Evolutionary conservation across 495 filamentous ascomycete genomes (phyloP).

Genomic region (Collariella sp.): DNA sequence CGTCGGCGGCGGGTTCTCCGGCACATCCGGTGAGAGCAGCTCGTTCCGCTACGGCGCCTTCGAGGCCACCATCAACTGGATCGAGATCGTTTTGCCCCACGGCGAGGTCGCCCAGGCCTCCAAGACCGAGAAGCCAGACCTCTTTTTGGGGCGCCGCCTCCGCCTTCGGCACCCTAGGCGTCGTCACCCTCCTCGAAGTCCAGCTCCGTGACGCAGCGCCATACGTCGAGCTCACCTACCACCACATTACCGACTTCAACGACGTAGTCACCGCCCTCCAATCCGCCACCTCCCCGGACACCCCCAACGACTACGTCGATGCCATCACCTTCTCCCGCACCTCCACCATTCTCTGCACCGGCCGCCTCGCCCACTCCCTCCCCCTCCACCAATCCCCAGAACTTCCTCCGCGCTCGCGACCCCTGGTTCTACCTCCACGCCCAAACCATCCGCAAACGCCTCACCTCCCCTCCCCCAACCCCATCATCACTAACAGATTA

Average conservation of each 20-base stretch:
- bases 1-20: constrained; percentile 53
- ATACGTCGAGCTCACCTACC: constrained; percentile 51
- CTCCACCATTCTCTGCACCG: constrained; percentile 47
- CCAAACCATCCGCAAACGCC: constrained; percentile 3
- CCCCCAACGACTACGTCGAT: constrained; percentile 38
- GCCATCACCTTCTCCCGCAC: constrained; percentile 43
- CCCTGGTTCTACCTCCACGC: constrained; percentile 50
- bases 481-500: constrained; percentile 31
- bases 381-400: constrained; percentile 24
- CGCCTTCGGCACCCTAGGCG: constrained; percentile 49
- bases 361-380: constrained; percentile 39
- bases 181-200: constrained; percentile 49
- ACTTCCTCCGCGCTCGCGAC: constrained; percentile 41
- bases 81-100: constrained; percentile 54
- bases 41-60: constrained; percentile 54
- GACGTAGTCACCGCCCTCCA: constrained; percentile 33
- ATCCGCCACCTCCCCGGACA: constrained; percentile 21
- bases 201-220: constrained; percentile 42
- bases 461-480: not conserved
- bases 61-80: constrained; percentile 42
- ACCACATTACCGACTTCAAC: constrained; percentile 35
- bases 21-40: constrained; percentile 52
- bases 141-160: constrained; percentile 51
- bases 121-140: constrained; percentile 30
- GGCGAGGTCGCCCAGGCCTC: constrained; percentile 40